Conservation (phyloP, 2,329 filamentous ascomycete species). For the Bertia moriformis region DNA sequence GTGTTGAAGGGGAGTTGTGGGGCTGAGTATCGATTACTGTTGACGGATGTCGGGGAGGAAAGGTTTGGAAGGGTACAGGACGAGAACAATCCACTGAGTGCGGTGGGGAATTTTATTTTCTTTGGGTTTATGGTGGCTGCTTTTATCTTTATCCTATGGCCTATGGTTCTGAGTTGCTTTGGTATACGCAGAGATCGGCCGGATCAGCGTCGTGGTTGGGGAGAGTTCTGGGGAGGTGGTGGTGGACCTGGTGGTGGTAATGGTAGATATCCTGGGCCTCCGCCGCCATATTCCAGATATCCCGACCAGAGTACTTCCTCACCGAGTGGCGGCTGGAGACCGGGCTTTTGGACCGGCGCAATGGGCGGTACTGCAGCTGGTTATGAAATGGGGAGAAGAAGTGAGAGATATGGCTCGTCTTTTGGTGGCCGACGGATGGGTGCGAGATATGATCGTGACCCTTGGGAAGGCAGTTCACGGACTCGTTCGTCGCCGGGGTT, state of each 20-base stretch:
- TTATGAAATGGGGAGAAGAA: slow-evolving; percentile 42
- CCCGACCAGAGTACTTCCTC: slow-evolving; percentile 22
- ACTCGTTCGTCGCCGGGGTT: slow-evolving; percentile 23
- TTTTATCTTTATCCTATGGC: slow-evolving; percentile 2
- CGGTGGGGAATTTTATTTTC: slow-evolving; percentile 12
- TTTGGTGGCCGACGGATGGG: slow-evolving; percentile 13
- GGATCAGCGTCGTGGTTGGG: slow-evolving; percentile 6
- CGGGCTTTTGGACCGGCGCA: slow-evolving; percentile 63
- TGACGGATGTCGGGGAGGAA: slow-evolving; percentile 64
- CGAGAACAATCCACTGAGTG: slow-evolving; percentile 18
- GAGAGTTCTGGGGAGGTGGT: slow-evolving; percentile 3
- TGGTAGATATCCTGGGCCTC: slow-evolving; percentile 6
- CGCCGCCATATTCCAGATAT: slow-evolving; percentile 17
- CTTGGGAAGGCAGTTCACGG: slow-evolving; percentile 13
- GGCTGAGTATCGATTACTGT: slow-evolving; percentile 69
- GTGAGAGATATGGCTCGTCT: slow-evolving; percentile 17
- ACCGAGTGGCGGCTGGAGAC: slow-evolving; percentile 37
- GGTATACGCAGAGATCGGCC: background rate
- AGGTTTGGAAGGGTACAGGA: slow-evolving; percentile 44
- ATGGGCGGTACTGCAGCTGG: slow-evolving; percentile 54
- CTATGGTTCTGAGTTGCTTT: slow-evolving; percentile 1
- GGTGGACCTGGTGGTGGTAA: slow-evolving; percentile 2
- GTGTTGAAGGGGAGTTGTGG: slow-evolving; percentile 86
- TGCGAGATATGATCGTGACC: slow-evolving; percentile 15
- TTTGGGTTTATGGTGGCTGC: background rate